Conservation (phyloP, 2,329 filamentous ascomycete genomes). For the Trichothecium roseum region DNA sequence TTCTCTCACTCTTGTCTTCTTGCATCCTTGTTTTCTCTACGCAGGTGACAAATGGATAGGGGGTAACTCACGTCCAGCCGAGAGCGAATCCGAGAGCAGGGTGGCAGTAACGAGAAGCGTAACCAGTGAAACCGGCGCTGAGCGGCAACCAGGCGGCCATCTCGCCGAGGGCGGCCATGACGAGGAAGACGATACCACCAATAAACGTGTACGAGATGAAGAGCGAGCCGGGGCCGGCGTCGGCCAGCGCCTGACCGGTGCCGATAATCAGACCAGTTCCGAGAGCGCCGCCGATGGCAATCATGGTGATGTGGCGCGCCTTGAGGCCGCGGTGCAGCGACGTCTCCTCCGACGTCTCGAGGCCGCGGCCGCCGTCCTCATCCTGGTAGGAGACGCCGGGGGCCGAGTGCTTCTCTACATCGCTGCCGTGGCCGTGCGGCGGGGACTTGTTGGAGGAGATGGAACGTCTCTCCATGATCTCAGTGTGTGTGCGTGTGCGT, state of each 20-base stretch:
- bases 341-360: slow-evolving; percentile 38
- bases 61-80: slow-evolving; percentile 57
- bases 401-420: too few species aligned
- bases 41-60: too few species aligned
- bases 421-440: too few species aligned
- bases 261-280: slow-evolving; percentile 68
- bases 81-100: slow-evolving; percentile 72
- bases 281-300: slow-evolving; percentile 65
- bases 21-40: too few species aligned
- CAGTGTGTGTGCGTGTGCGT: too few species aligned
- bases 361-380: slow-evolving; percentile 31
- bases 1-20: too few species aligned
- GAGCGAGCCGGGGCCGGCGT: slow-evolving; percentile 52
- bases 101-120: slow-evolving; percentile 69
- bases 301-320: slow-evolving; percentile 46
- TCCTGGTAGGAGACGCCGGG: too few species aligned
- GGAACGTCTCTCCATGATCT: too few species aligned
- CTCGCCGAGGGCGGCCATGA: slow-evolving; percentile 74
- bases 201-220: slow-evolving; percentile 62
- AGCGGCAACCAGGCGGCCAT: slow-evolving; percentile 79
- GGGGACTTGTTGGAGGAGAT: too few species aligned
- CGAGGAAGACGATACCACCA: slow-evolving; percentile 64
- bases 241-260: slow-evolving; percentile 43
- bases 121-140: slow-evolving; percentile 70
- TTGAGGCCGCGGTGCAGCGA: slow-evolving; percentile 41